Base-by-base conservation (phyloP, 2,329 filamentous ascomycete species). In the Emergomyces africanus region DNA sequence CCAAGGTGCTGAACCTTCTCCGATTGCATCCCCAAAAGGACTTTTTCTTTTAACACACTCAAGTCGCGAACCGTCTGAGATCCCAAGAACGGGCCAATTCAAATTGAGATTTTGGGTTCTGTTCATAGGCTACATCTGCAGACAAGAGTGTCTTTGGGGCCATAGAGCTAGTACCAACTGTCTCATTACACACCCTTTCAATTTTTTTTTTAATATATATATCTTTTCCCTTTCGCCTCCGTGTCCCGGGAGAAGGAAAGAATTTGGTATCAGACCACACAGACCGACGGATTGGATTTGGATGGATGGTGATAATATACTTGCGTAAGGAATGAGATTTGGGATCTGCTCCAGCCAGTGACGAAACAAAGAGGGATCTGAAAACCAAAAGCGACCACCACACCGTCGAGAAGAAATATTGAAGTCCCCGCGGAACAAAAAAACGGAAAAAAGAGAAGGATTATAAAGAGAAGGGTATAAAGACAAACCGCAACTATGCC, bases 401-500 rank as follows among this genome's bases (percentile, higher is more conserved):
- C 15, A 53, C n/a, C 18, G 3, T 15, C 15, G 10, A 37, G 18
- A 53, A 53, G 30, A 37, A 25, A 39, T 25, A n/a, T n/a, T n/a
- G n/a, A 53, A 18, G 5, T 3, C 10, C 6, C 49, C n/a, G 30
- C 2, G 28, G 23, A 30, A 2, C 28, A 25, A 37, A 25, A 12
- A 10, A n/a, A 4, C 20, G 1, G 15, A 3, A 49, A 30, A 28
- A 28, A 50, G 18, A 14, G 12, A 30, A 50, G 33, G 9, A 18
- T 42, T 42, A 41, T 23, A 48, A 8, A 33, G 15, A 33, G n/a
- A 23, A 23, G 33, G n/a, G 35, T 42, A 28, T 55, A n/a, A 14
- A 33, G 5, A 35, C 15, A 49, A 57, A 53, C 50, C 18, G 63
- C 41, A 53, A 70, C 61, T 59, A 85, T 85, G 82, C 77, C 81